phyloP scores from a whole-genome alignment of 345 rosid species.

The Eutrema yunnanense region DNA sequence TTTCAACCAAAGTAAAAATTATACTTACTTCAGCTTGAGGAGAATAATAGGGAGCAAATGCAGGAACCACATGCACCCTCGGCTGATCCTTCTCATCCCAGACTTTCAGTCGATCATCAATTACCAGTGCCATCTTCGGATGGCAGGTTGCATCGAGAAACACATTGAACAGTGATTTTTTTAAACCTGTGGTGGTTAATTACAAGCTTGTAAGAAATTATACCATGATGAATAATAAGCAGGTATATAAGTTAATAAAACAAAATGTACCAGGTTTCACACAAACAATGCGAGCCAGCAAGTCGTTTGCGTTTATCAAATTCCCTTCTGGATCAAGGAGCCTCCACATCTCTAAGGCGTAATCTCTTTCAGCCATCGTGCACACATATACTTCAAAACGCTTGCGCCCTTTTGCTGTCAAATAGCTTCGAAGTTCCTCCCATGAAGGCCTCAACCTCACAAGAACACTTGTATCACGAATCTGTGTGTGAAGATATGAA shows the following conservation, averaged over 20 bases:
- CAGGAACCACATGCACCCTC: constrained; percentile 97
- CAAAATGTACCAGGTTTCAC: constrained; percentile 71
- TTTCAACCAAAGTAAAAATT: constrained; percentile 10
- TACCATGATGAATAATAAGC: constrained; percentile 6
- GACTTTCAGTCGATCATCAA: constrained; percentile 95
- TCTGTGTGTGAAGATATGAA: constrained; percentile 35
- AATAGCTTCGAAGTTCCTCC: constrained; percentile 90
- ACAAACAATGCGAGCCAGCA: constrained; percentile 82
- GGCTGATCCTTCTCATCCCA: constrained; percentile 99
- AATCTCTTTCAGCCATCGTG: constrained; percentile 99
- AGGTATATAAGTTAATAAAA: neutral
- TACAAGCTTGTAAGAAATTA: constrained; percentile 6
- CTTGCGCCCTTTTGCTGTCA: constrained; percentile 95
- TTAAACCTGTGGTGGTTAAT: constrained; percentile 46
- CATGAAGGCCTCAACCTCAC: constrained; percentile 99
- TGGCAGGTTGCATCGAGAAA: constrained; percentile 86
- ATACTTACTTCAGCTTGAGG: constrained; percentile 92
- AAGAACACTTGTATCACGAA: constrained; percentile 96
- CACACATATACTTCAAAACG: constrained; percentile 99
- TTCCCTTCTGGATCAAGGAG: constrained; percentile 98
- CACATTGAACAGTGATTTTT: constrained; percentile 83
- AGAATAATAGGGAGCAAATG: constrained; percentile 95
- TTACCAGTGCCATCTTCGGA: constrained; percentile 95
- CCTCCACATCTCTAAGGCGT: constrained; percentile 99
- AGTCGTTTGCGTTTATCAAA: constrained; percentile 67